Conservation (phyloP, 139 green algal species). For the Asterochloris erici region DNA sequence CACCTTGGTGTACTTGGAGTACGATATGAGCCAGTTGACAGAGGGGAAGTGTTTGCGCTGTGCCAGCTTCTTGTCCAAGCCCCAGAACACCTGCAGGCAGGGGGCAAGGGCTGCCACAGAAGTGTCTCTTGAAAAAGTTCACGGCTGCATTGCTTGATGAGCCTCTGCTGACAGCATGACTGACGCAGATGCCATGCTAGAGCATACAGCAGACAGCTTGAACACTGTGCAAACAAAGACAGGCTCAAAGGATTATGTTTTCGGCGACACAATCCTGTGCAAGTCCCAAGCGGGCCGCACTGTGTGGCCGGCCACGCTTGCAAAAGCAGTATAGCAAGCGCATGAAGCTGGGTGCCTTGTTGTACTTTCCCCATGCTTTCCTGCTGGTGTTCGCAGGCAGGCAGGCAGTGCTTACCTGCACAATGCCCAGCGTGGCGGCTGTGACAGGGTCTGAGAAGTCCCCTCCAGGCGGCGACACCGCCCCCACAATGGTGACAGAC, state of each 20-base stretch:
- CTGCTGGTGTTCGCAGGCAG: too few relatives aligned
- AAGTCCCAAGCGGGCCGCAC: too few relatives aligned
- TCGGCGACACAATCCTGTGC: too few relatives aligned
- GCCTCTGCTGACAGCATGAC: background rate
- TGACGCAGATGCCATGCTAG: background rate
- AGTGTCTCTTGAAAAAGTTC: background rate
- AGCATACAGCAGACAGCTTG: too few relatives aligned
- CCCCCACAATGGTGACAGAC: constrained; percentile 96
- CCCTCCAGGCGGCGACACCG: constrained; percentile 94
- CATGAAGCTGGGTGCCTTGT: too few relatives aligned
- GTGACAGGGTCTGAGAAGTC: constrained; percentile 99
- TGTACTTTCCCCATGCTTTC: too few relatives aligned
- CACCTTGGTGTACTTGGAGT: constrained; percentile 97
- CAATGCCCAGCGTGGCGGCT: constrained; percentile 95
- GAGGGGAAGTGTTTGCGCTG: constrained; percentile 99
- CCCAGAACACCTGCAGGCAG: constrained; percentile 93
- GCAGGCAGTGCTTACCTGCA: constrained; percentile 68
- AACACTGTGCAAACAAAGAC: too few relatives aligned
- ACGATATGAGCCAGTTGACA: constrained; percentile 99
- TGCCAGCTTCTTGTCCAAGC: constrained; percentile 99
- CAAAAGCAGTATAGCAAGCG: too few relatives aligned
- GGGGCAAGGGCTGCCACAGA: background rate
- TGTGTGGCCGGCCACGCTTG: too few relatives aligned
- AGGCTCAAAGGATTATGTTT: too few relatives aligned
- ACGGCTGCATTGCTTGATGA: background rate